Evolutionary conservation across 2,329 filamentous ascomycete genomes (phyloP).

Genomic region (Colletotrichum karsti): DNA sequence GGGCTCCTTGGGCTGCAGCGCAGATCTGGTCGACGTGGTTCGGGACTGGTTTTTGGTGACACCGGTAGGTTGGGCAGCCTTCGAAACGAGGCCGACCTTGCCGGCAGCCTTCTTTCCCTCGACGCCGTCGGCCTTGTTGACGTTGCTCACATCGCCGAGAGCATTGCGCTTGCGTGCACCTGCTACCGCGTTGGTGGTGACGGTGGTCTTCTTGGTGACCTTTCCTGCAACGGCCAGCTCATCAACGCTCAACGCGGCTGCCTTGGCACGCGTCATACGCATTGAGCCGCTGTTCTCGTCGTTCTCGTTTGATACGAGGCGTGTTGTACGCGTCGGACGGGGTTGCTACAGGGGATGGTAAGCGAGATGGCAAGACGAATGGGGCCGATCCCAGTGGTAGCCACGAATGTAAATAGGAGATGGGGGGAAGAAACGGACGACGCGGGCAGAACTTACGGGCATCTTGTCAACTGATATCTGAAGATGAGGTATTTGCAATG

Average conservation of each 20-base stretch:
- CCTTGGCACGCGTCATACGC: slow-evolving; percentile 92
- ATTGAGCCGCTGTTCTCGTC: slow-evolving; percentile 86
- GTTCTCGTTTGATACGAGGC: slow-evolving; percentile 88
- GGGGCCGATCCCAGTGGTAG: background rate
- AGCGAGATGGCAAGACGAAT: slow-evolving; percentile 28
- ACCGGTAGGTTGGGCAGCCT: slow-evolving; percentile 82
- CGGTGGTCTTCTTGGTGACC: slow-evolving; percentile 72
- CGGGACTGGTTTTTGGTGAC: slow-evolving; percentile 74
- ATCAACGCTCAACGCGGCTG: slow-evolving; percentile 76
- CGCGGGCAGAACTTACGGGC: slow-evolving; percentile 44
- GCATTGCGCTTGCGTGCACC: slow-evolving; percentile 78
- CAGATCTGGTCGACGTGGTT: slow-evolving; percentile 68
- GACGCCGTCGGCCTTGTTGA: slow-evolving; percentile 77
- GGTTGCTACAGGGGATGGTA: slow-evolving; percentile 54
- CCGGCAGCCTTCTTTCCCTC: slow-evolving; percentile 79
- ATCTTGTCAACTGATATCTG: slow-evolving; percentile 37
- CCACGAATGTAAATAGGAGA: background rate
- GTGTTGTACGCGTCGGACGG: slow-evolving; percentile 73
- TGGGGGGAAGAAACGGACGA: background rate
- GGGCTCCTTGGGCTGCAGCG: slow-evolving; percentile 70
- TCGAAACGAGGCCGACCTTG: slow-evolving; percentile 78
- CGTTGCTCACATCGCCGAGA: slow-evolving; percentile 95
- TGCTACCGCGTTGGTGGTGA: slow-evolving; percentile 57
- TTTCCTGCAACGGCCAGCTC: slow-evolving; percentile 69
- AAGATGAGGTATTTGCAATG: background rate